Evolutionary conservation across 2,329 filamentous ascomycete genomes (phyloP), one percentile per base, ranked within the genome.

Genomic region (Zalaria sp.): DNA sequence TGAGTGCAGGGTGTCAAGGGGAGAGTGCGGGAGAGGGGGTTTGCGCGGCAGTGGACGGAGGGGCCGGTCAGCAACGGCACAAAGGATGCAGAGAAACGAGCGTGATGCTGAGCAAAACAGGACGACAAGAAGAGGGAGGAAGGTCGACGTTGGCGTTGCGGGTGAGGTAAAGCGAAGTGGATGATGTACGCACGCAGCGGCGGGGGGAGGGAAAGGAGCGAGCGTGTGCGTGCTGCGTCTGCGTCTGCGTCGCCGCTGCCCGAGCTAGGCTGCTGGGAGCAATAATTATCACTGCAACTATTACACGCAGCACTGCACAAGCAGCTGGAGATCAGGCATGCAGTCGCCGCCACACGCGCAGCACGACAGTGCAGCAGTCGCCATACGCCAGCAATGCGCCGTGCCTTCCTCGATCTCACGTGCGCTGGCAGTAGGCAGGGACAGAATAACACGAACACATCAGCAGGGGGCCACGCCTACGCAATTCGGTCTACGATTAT

Each of bases 41-140:
- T 25, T 9, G 8, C 10, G 7, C 10, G 7, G 11, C 7, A 36
- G 10, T 8, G n/a, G 31, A 34, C n/a, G 31, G 31, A 8, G 11
- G 35, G 8, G 25, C 10, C 35, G 35, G 10, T 9, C 11, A 9
- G 10, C 7, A 9, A 9, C 11, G 10, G 10, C 35, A 25, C 35
- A 18, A n/a, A 11, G 25, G 10, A 35, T 25, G 25, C 38, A 35
- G 31, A 35, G 26, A 39, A 44, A 41, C 39, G 39, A 39, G 39
- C 32, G 43, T 44, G 39, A 29, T 36, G 39, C 39, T 36, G 39
- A 29, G 34, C 28, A 10, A 37, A 35, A 5, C 34, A 26, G 5
- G 25, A 28, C 31, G 31, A 37, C 35, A 10, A 11, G n/a, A 31
- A 37, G 9, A 25, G 18, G 37, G 10, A 31, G n/a, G 28, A 29